Conservation (phyloP, 1,284 basidiomycete genomes). For the Moesziomyces parantarcticus region DNA sequence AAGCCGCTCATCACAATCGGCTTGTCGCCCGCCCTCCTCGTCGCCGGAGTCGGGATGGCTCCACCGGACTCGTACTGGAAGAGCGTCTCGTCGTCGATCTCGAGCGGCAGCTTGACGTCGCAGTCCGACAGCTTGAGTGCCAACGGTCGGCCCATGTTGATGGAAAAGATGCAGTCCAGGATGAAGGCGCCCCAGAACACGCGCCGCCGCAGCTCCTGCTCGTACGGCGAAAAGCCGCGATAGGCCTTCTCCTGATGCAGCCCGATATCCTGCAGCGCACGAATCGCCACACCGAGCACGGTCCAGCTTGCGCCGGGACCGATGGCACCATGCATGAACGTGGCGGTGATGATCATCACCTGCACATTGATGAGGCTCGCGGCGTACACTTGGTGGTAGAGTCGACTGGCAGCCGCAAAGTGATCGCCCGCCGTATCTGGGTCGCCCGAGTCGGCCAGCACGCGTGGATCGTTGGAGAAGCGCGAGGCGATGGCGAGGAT, state of each 20-base stretch:
- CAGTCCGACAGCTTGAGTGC: slow-evolving; percentile 55
- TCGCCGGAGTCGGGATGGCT: slow-evolving; percentile 12
- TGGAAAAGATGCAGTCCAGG: slow-evolving; percentile 59
- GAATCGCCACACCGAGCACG: slow-evolving; percentile 58
- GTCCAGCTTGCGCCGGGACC: slow-evolving; percentile 59
- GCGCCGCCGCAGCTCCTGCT: slow-evolving; percentile 53
- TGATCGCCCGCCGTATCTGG: slow-evolving; percentile 57
- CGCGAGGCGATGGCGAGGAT: slow-evolving; percentile 58
- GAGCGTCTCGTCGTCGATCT: slow-evolving; percentile 43
- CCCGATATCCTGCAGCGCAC: slow-evolving; percentile 59
- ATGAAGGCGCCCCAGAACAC: slow-evolving; percentile 62
- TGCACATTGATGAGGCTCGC: slow-evolving; percentile 62
- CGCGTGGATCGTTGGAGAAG: slow-evolving; percentile 54
- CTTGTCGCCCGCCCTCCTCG: slow-evolving; percentile 20
- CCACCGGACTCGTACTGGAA: slow-evolving; percentile 39
- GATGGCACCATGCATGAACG: slow-evolving; percentile 57
- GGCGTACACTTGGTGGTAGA: slow-evolving; percentile 61
- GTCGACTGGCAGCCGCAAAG: slow-evolving; percentile 57
- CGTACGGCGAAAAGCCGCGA: slow-evolving; percentile 51
- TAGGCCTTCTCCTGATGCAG: slow-evolving; percentile 61
- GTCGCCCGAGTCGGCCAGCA: slow-evolving; percentile 47
- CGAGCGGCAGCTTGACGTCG: slow-evolving; percentile 52
- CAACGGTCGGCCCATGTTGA: slow-evolving; percentile 59
- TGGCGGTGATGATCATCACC: slow-evolving; percentile 55
- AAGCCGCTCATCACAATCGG: slow-evolving; percentile 54